Conservation (phyloP, 2,329 filamentous ascomycete species). For the Aspergillus phoenicis region DNA sequence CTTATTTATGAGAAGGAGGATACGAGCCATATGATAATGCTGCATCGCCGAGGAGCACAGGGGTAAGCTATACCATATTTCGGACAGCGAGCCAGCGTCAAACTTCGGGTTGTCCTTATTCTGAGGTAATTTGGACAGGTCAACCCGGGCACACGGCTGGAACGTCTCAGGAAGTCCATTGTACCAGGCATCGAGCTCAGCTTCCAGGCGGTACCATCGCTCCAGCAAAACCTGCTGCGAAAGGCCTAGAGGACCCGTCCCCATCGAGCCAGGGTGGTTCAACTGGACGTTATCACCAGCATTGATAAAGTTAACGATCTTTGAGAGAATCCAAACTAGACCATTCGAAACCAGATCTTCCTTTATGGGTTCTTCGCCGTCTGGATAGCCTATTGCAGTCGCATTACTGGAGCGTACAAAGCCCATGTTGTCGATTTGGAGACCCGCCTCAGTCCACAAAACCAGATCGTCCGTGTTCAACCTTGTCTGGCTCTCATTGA, state of each 20-base stretch:
- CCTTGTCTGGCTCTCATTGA: slow-evolving; percentile 63
- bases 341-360: slow-evolving; percentile 68
- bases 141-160: slow-evolving; percentile 56
- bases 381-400: slow-evolving; percentile 34
- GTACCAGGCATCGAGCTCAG: slow-evolving; percentile 62
- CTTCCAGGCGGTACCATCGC: slow-evolving; percentile 55
- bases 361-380: slow-evolving; percentile 52
- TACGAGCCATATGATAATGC: slow-evolving; percentile 49
- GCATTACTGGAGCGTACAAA: slow-evolving; percentile 50
- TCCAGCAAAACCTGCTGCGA: slow-evolving; percentile 48
- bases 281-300: slow-evolving; percentile 55
- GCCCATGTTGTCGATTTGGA: slow-evolving; percentile 59
- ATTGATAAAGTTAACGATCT: slow-evolving; percentile 67
- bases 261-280: slow-evolving; percentile 26
- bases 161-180: slow-evolving; percentile 63
- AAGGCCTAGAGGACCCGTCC: slow-evolving; percentile 35
- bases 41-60: slow-evolving; percentile 66
- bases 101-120: slow-evolving; percentile 31
- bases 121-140: slow-evolving; percentile 33
- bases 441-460: slow-evolving; percentile 66
- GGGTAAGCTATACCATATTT: slow-evolving; percentile 66
- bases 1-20: slow-evolving; percentile 47
- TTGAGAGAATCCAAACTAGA: slow-evolving; percentile 66
- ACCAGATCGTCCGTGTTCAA: slow-evolving; percentile 64
- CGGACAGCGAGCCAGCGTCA: slow-evolving; percentile 49